Base-by-base conservation (phyloP, 2,329 filamentous ascomycete genomes). In the Ophiostoma piceae region DNA sequence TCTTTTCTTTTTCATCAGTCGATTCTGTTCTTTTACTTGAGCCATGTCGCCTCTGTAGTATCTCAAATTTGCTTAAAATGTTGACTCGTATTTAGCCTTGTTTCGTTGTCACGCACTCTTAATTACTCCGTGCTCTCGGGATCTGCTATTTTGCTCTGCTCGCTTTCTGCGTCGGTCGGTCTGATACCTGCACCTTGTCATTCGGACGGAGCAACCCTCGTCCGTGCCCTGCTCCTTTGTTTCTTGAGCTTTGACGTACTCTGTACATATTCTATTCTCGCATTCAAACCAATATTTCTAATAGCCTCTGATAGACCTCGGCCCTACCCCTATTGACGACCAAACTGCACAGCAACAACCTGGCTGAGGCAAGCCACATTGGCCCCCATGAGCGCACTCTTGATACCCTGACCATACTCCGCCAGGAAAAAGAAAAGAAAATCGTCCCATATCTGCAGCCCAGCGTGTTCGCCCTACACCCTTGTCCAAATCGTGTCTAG, bases 351-450 rank as follows among this genome's bases (percentile, higher is more conserved):
- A 29, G 26, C 5, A 35, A 6, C 16, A 47, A 19, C 51, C 19
- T 57, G n/a, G 51, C n/a, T 26, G n/a, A 57, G 22, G 22, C 51
- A 57, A 57, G 51, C 51, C 51, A 57, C 51, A 26, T 22, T 22
- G 51, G 22, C n/a, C 51, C 51, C 51, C 51, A 57, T 57, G 51
- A 57, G n/a, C 51, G 22, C n/a, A 57, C n/a, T 57, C 51, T 57
- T 8, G n/a, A 22, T 8, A 57, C 3, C 4, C 9, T 9, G 51
- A 11, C 9, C 51, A 26, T n/a, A 47, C 51, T 22, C n/a, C 51
- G 22, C n/a, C n/a, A 57, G 51, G 51, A 57, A 57, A 57, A 57
- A 51, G 51, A 57, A 57, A 57, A 57, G n/a, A 29, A 57, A 57
- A 26, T 57, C 51, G 51, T 57, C 51, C 51, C 51, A 57, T 57